phyloP scores from a whole-genome alignment of 2,329 filamentous ascomycete species.

The Scortechinia acanthostroma region DNA sequence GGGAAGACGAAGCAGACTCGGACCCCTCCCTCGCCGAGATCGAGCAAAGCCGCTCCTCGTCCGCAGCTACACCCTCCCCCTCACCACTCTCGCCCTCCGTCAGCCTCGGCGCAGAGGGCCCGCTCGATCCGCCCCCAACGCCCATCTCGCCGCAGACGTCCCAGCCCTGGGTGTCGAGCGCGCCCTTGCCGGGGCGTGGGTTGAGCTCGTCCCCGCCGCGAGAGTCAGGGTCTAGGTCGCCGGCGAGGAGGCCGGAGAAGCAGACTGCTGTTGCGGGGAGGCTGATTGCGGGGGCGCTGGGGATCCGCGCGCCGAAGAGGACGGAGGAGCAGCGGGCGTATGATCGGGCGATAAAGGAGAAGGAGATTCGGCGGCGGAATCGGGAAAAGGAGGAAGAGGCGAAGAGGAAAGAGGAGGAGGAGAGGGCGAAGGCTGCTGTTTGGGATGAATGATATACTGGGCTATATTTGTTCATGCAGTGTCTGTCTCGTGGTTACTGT shows the following conservation, averaged over 20 bases:
- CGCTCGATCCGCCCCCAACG: neutral
- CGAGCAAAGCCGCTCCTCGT: too few species aligned
- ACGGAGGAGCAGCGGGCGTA: conserved; percentile 2
- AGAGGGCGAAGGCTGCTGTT: neutral
- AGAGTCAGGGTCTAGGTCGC: neutral
- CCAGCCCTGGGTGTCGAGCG: neutral
- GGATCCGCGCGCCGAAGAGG: neutral
- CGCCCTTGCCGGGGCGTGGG: neutral
- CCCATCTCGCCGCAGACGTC: neutral
- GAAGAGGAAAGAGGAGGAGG: neutral
- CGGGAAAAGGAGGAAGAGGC: neutral
- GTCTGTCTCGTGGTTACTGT: too few species aligned
- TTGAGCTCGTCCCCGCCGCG: neutral
- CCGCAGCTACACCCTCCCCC: neutral
- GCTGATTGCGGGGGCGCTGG: conserved; percentile 1
- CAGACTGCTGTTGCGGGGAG: neutral
- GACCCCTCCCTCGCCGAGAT: too few species aligned
- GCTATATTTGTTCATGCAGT: too few species aligned
- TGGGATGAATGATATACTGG: neutral
- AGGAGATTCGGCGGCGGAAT: conserved; percentile 1
- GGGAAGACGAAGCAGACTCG: neutral
- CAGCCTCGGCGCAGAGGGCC: neutral
- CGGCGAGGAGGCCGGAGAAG: neutral
- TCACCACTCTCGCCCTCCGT: neutral
- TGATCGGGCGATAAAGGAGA: neutral